Evolutionary conservation across 169 alveolate species (phyloP).

Genomic region (Eimeria praecox): DNA sequence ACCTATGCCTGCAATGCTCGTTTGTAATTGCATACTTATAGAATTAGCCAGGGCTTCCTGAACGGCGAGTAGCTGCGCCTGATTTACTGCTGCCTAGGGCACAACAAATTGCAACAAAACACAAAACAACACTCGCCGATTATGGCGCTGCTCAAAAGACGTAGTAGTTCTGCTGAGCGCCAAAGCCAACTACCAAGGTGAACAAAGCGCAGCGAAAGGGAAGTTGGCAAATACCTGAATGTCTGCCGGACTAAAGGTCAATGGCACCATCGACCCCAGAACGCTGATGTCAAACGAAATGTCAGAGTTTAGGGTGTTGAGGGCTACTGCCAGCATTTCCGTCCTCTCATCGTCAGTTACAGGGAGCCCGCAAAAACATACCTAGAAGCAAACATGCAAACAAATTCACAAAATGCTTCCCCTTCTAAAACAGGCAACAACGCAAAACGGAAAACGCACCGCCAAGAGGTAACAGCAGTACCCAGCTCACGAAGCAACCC

Average conservation of each 20-base stretch:
- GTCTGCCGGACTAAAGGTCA: constrained; percentile 53
- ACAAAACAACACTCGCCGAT: background rate
- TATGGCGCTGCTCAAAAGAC: background rate
- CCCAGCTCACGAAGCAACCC: background rate
- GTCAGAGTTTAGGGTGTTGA: background rate
- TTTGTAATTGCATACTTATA: background rate
- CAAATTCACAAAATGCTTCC: background rate
- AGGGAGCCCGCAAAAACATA: constrained; percentile 73
- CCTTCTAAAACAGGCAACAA: too few species aligned
- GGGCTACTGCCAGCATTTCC: constrained; percentile 45
- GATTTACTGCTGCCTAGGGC: constrained; percentile 49
- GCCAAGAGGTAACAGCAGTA: background rate
- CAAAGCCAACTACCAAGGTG: background rate
- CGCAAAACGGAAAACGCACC: background rate
- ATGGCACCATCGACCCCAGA: constrained; percentile 15
- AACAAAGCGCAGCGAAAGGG: background rate
- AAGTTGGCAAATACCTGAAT: constrained; percentile 29
- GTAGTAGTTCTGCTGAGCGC: background rate
- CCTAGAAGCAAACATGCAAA: constrained; percentile 4
- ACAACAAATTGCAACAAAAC: background rate
- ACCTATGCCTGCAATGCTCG: background rate
- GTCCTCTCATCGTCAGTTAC: constrained; percentile 12
- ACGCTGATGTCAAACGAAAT: background rate
- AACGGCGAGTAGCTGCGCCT: constrained; percentile 64
- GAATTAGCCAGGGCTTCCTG: constrained; percentile 41